Base-by-base conservation (phyloP, 192 early-diverging fungal genomes). In the Mortierella antarctica region DNA sequence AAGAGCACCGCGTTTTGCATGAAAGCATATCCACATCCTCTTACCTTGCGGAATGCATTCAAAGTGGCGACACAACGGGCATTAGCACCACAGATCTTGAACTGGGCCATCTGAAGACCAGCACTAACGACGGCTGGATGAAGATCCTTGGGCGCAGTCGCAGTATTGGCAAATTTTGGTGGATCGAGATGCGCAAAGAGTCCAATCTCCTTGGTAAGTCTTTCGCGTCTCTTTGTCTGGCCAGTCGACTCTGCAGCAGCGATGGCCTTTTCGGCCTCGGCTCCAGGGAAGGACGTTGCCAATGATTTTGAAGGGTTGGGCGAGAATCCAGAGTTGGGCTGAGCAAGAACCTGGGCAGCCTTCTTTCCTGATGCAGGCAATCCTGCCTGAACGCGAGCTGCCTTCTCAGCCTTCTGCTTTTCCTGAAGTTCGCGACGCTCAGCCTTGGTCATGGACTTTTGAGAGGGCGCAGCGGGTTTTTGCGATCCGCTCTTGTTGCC, bases 61-160 rank as follows among this genome's bases (percentile, higher is more conserved):
- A 99, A 68, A 82, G 97, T 94, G n/a, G 97, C 95, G 20, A 96
- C 83, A 66, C 94, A 93, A 48, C 98, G 85, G 0, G 96, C 95
- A 73, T 97, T 98, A 14, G 96, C 94, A 6, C 98, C 96, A 52
- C 88, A 84, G 53, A 99, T 95, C 68, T 92, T 93, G 82, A 92
- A 91, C 41, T 95, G 88, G 7, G 91, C 90, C 88, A 95, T 95
- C 71, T 94, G 93, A 46, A 97, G 85, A 15, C 96, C 97, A n/a
- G 96, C 87, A 21, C 88, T 84, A 41, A 95, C 83, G 54, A 99
- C 92, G 14, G 90, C 89, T 6, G 98, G 96, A 73, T 99, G 96
- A 47, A 99, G 86, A 42, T 90, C 86, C 83, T 89, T 75, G 73
- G 70, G 69, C 13, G 82, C 69, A 9, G 62, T 56, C 6, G 78